Evolutionary conservation across 2,329 filamentous ascomycete genomes (phyloP), one percentile per base, ranked within the genome.

Genomic region (Penicillium sp.): DNA sequence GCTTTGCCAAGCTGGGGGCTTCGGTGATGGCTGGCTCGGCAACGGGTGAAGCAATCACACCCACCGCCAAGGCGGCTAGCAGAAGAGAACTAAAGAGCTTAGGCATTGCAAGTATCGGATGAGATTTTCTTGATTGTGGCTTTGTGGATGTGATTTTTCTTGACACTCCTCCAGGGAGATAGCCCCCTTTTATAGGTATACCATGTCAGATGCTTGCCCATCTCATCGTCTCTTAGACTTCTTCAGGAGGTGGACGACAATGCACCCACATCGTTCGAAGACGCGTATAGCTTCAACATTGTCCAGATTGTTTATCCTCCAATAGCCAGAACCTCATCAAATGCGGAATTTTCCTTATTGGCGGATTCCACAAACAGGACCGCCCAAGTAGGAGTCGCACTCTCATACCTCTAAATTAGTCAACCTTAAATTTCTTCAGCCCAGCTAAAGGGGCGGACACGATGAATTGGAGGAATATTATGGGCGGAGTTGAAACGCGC

Each of bases 1-100:
- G 53, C 56, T 66, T 66, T 5, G 57, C 64, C 26, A 66, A 52
- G 22, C 45, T 63, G 7, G 64, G 64, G 1, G 62, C 64, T 25
- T 52, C 55, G 6, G 64, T 66, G 51, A 66, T 61, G 22, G 60
- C 57, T 16, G 64, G 64, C 26, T 60, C 57, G 6, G 64, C 59
- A n/a, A 63, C 49, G 6, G 64, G 58, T 1, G 60, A 59, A 33
- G 64, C 61, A 10, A 64, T 22, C 3, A 37, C 52, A 33, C 46
- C 55, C 26, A 57, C 52, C 37, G 59, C 61, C 48, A 62, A 51
- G 26, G 59, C 49, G 40, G 55, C 57, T n/a, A 62, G 37, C 37
- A 58, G 26, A 4, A 61, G 40, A 19, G 61, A 56, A 28, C 40
- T 38, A 6, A 63, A 19, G 22, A 61, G 7, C 48, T 54, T 61